phyloP scores from a whole-genome alignment of 306 rosid genomes.

The Benincasa hispida region DNA sequence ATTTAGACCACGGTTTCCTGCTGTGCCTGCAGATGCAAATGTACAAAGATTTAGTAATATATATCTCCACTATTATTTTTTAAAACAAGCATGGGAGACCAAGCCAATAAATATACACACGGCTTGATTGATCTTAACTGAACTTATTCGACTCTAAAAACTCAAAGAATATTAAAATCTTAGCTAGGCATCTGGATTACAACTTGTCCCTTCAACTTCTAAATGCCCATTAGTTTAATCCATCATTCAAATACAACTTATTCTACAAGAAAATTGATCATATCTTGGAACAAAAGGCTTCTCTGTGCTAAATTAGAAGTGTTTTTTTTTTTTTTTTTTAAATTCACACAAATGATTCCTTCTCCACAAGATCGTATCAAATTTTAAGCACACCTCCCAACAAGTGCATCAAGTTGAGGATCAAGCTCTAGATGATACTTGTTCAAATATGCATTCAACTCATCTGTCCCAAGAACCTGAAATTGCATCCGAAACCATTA shows the following conservation, averaged over 20 bases:
- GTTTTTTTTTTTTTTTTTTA: background rate
- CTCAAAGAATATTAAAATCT: background rate
- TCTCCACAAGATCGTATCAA: background rate
- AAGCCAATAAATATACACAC: background rate
- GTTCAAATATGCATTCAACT: constrained; percentile 29
- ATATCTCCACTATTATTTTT: background rate
- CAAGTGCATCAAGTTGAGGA: constrained; percentile 36
- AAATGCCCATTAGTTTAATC: constrained; percentile 7
- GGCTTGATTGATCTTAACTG: background rate
- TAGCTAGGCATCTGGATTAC: background rate
- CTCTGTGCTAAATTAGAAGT: background rate
- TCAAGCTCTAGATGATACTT: constrained; percentile 36
- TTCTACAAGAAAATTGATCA: background rate
- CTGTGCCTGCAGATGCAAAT: constrained; percentile 57
- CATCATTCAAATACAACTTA: background rate
- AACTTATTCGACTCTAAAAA: background rate
- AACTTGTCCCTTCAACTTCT: background rate
- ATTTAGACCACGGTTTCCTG: constrained; percentile 95
- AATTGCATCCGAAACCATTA: background rate
- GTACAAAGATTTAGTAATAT: background rate
- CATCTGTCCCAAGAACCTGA: constrained; percentile 42
- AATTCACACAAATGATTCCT: background rate
- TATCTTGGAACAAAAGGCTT: background rate
- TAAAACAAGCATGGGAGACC: background rate
- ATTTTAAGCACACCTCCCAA: constrained; percentile 24